Evolutionary conservation across 495 filamentous ascomycete species (phyloP), one percentile per base, ranked within the genome.

Genomic region (Neurospora sublineolata): DNA sequence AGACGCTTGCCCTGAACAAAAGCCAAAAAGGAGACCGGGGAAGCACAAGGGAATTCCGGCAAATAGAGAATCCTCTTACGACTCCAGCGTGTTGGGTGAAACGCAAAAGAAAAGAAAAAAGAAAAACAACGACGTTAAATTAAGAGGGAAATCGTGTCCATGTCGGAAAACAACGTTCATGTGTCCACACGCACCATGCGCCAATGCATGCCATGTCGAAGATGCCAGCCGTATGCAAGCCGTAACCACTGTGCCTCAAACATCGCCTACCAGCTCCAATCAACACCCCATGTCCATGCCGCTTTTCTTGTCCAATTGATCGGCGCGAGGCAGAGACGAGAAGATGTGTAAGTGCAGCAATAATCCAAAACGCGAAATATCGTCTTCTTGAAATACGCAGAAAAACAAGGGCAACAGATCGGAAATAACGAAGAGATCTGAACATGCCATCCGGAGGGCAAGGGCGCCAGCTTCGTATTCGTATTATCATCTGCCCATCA

Each of bases 401-500:
- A 71, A 72, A 67, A 60, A 68, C 71, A 58, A 44, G 4, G 64
- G 73, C 72, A 42, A 68, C 68, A 67, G 12, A 74, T 58, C 36
- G 30, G 23, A 69, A 70, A 44, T 41, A 70, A 37, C 12, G 41
- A 36, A 37, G 33, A 73, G 70, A 52, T 67, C 46, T 72, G n/a
- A 40, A 69, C 33, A 37, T 67, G 5, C 18, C 10, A 42, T 27
- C 5, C 20, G 11, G 46, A 30, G 11, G 46, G 46, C 20, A 58
- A 58, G 46, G 46, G 11, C 23, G 46, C 46, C 20, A 12, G 46
- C 9, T 41, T 38, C 52, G 12, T 44, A 18, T 40, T 16, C 37
- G 42, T 23, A 68, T 39, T 20, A 38, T 72, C 70, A 78, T 46
- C 77, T 76, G 10, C 79, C 77, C 77, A 81, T 77, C 78, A 80